A percentile compares a stretch with the other conserved stretches of the same genome.
phyloP scores from a whole-genome alignment of 2,329 filamentous ascomycete genomes.

The Cordyceps pruinosa region DNA sequence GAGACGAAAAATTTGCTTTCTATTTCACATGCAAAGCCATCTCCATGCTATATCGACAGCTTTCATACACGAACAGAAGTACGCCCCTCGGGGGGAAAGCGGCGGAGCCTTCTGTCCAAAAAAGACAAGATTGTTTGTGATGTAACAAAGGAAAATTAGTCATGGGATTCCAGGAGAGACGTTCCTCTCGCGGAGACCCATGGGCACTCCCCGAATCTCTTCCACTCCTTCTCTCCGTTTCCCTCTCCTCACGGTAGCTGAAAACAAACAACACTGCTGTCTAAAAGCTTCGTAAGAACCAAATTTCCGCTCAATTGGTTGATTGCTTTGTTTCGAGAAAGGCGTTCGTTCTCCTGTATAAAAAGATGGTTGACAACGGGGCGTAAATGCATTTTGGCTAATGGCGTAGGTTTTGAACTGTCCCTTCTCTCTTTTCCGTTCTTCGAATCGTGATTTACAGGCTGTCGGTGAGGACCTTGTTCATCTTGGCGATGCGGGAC shows the following conservation, averaged over 20 bases:
- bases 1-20: conserved; percentile 15
- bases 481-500: conserved; percentile 92
- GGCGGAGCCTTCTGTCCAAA: conserved; percentile 18
- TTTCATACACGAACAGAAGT: conserved; percentile 12
- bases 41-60: conserved; percentile 11
- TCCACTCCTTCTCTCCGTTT: background rate
- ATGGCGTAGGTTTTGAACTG: background rate
- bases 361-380: background rate
- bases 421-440: background rate
- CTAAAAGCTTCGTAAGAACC: background rate
- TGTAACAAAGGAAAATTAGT: conserved; percentile 7
- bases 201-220: background rate
- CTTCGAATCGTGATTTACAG: conserved; percentile 61
- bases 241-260: background rate
- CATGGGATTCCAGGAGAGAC: background rate
- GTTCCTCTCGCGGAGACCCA: background rate
- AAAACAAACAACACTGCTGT: background rate
- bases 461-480: conserved; percentile 95
- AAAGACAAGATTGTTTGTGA: conserved; percentile 19
- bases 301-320: background rate
- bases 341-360: no score
- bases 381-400: conserved; percentile 2
- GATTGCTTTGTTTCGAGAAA: background rate
- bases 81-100: background rate
- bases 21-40: conserved; percentile 17